phyloP scores from a whole-genome alignment of 768 basidiomycete genomes.

The Galerina marginata region DNA sequence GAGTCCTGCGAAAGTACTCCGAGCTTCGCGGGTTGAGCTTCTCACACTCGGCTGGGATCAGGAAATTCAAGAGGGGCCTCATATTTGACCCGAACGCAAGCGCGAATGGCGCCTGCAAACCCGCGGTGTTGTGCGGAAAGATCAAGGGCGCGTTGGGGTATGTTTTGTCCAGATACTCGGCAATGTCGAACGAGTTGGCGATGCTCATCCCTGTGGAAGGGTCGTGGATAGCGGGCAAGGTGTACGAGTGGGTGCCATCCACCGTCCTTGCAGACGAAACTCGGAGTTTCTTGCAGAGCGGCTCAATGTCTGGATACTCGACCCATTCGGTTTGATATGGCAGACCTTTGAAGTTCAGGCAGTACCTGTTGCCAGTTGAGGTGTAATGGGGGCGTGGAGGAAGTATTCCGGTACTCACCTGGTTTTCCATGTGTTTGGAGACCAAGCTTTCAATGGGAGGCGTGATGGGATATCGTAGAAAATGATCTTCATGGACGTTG shows the following conservation, averaged over 20 bases:
- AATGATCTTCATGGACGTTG: slow-evolving; percentile 11
- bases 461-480: slow-evolving; percentile 46
- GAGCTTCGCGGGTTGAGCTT: slow-evolving; percentile 28
- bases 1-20: slow-evolving; percentile 42
- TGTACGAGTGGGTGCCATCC: slow-evolving; percentile 43
- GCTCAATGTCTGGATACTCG: slow-evolving; percentile 55
- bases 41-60: slow-evolving; percentile 21
- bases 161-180: slow-evolving; percentile 52
- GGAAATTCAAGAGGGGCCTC: slow-evolving; percentile 22
- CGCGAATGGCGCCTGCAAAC: slow-evolving; percentile 45
- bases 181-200: slow-evolving; percentile 52
- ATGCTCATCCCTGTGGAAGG: slow-evolving; percentile 41
- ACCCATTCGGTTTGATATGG: slow-evolving; percentile 55
- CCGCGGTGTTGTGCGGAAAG: slow-evolving; percentile 38
- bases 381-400: background rate
- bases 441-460: slow-evolving; percentile 33
- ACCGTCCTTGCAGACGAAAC: slow-evolving; percentile 33
- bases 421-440: slow-evolving; percentile 42
- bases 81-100: slow-evolving; percentile 23
- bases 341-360: slow-evolving; percentile 41
- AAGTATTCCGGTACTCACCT: slow-evolving; percentile 26
- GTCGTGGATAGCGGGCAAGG: slow-evolving; percentile 57
- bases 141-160: slow-evolving; percentile 50
- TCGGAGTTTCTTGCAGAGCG: slow-evolving; percentile 38
- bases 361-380: slow-evolving; percentile 26